A percentile compares a stretch with the other conserved stretches of the same genome.
Evolutionary conservation across 257 asterid genomes (phyloP).

Genomic region (Ligustrum vulgare): DNA sequence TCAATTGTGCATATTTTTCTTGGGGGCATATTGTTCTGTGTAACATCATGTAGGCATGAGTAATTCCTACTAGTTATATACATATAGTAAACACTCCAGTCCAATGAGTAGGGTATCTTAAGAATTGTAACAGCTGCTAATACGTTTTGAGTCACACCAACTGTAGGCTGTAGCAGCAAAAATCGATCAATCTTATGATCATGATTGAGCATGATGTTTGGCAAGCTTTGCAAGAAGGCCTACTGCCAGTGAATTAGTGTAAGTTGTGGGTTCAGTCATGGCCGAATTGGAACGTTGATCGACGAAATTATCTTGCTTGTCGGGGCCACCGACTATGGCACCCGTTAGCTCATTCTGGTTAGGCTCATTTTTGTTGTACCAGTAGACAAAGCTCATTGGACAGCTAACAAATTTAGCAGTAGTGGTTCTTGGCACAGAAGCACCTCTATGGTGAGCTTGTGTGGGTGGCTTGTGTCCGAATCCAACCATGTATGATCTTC

Average conservation of each 20-base stretch:
- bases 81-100: no score
- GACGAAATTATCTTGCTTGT: slow-evolving; percentile 48
- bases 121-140: no score
- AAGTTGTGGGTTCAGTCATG: slow-evolving; percentile 75
- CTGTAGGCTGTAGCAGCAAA: no score
- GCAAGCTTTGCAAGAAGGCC: slow-evolving; percentile 82
- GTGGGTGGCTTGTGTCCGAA: slow-evolving; percentile 70
- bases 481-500: slow-evolving; percentile 85
- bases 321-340: slow-evolving; percentile 86
- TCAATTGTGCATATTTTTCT: no score
- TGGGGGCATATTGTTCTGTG: no score
- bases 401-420: slow-evolving; percentile 36
- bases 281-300: slow-evolving; percentile 58
- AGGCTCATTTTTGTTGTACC: slow-evolving; percentile 45
- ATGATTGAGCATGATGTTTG: slow-evolving; percentile 39
- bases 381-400: slow-evolving; percentile 56
- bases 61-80: no score
- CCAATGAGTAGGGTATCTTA: no score
- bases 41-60: no score
- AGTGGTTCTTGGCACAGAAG: slow-evolving; percentile 62
- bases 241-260: slow-evolving; percentile 69
- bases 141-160: no score
- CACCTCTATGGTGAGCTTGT: slow-evolving; percentile 89
- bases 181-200: not conserved
- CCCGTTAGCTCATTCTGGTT: slow-evolving; percentile 82